phyloP scores from a whole-genome alignment of 441 rosid species.

The Kokia cookei region DNA sequence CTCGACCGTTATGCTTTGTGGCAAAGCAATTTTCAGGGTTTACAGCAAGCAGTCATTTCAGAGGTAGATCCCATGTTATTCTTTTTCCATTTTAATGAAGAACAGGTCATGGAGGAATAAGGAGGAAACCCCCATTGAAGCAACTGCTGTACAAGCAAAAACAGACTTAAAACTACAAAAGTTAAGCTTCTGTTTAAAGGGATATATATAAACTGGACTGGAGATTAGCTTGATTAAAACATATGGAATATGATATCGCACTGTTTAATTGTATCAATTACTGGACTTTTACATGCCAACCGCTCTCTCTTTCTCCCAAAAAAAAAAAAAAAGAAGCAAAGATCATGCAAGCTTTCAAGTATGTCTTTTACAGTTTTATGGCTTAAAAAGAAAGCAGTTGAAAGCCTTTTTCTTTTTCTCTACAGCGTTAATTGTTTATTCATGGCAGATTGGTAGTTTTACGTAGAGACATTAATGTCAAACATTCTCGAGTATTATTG shows the following conservation, averaged over 20 bases:
- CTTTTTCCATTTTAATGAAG: neutral
- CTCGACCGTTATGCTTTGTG: neutral
- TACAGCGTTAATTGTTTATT: too few species aligned
- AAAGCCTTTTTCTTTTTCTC: too few species aligned
- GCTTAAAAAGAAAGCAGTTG: too few species aligned
- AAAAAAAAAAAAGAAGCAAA: neutral
- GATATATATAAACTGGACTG: neutral
- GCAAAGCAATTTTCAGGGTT: neutral
- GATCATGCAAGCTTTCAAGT: neutral
- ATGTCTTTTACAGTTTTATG: too few species aligned
- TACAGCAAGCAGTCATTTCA: constrained; percentile 2
- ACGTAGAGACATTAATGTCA: neutral
- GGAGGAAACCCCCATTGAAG: neutral
- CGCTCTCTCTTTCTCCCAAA: neutral
- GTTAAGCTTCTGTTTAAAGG: constrained; percentile 2
- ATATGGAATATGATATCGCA: neutral
- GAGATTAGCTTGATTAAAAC: neutral
- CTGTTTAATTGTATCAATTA: neutral
- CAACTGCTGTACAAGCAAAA: constrained; percentile 2
- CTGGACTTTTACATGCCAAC: neutral
- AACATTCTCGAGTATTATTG: neutral
- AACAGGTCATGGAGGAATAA: constrained; percentile 1
- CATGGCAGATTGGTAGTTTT: neutral
- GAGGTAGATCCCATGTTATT: neutral
- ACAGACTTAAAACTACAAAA: neutral